Percentiles rank a stretch among this genome's conserved stretches.
These are phyloP conservation scores for Pichia membranifaciens DNA, from an alignment of 805 yeast species.

Conservation along the genomic window DNA sequence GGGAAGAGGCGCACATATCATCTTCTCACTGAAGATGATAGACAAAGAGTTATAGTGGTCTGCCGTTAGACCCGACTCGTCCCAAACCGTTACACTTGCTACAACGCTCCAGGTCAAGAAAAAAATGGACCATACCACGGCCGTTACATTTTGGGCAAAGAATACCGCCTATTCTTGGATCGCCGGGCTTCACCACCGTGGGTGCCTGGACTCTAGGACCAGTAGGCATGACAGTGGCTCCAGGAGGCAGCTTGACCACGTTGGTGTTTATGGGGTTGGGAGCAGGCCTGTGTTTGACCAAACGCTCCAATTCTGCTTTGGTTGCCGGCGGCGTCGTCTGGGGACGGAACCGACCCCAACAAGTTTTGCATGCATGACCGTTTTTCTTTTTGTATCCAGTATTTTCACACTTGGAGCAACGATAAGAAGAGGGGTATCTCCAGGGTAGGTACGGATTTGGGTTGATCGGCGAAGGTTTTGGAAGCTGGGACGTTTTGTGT, in stretches of 20 bases:
- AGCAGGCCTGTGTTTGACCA: constrained; percentile 13
- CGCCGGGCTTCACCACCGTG: constrained; percentile 62
- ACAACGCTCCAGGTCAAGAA: constrained; percentile 60
- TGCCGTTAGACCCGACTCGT: constrained; percentile 31
- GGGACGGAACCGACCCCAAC: constrained; percentile 56
- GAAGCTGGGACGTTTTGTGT: not conserved
- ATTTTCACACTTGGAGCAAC: constrained; percentile 66
- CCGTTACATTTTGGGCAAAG: constrained; percentile 73
- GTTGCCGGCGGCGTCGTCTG: constrained; percentile 18
- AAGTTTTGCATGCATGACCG: constrained; percentile 60
- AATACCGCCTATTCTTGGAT: constrained; percentile 68
- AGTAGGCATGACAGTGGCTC: constrained; percentile 11
- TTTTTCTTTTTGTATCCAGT: constrained; percentile 60
- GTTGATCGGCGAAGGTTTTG: constrained; percentile 14
- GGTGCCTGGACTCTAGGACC: constrained; percentile 21
- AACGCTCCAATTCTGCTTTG: constrained; percentile 10
- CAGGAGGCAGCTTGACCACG: constrained; percentile 25
- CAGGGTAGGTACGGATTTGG: constrained; percentile 51
- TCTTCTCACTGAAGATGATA: too few species aligned
- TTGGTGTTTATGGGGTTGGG: constrained; percentile 22
- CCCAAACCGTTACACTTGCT: constrained; percentile 65
- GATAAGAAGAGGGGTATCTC: constrained; percentile 54
- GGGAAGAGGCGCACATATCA: too few species aligned
- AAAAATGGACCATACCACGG: constrained; percentile 46
- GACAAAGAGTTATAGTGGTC: constrained; percentile 12